Conservation (phyloP, 495 filamentous ascomycete genomes). For the Neurospora sp. region DNA sequence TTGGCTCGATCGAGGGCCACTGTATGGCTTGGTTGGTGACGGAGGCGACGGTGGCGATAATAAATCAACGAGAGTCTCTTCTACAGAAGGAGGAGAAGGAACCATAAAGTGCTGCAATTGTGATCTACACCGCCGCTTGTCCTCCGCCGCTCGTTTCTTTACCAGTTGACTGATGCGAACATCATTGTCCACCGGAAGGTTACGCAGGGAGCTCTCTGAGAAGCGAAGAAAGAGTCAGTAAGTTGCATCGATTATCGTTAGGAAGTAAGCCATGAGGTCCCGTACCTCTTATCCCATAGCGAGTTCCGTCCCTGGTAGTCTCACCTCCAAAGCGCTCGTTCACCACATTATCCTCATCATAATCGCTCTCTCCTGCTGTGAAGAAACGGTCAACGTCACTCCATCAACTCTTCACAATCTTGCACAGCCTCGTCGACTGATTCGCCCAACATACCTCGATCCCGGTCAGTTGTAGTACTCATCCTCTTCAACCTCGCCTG, state of each 20-base stretch:
- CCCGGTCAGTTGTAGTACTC: slow-evolving; percentile 7
- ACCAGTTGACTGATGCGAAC: slow-evolving; percentile 11
- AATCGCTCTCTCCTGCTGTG: neutral
- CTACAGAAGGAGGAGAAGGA: neutral
- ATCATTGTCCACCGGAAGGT: slow-evolving; percentile 2
- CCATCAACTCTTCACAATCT: neutral
- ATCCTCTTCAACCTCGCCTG: slow-evolving; percentile 22
- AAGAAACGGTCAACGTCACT: neutral
- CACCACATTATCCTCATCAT: neutral
- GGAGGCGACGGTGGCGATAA: neutral
- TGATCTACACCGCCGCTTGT: neutral
- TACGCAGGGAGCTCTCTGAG: neutral
- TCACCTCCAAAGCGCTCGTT: neutral
- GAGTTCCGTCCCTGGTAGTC: neutral
- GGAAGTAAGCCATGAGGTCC: neutral
- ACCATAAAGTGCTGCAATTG: neutral
- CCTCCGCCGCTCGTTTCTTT: slow-evolving; percentile 8
- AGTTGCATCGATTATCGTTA: neutral
- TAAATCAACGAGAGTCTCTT: neutral
- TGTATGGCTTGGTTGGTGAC: neutral
- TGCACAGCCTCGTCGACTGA: neutral
- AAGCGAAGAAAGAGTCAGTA: neutral
- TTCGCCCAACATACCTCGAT: slow-evolving; percentile 5
- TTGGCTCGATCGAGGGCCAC: neutral
- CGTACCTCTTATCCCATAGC: neutral